phyloP scores from a whole-genome alignment of 208 protist species.

The Naegleria gruberi region DNA sequence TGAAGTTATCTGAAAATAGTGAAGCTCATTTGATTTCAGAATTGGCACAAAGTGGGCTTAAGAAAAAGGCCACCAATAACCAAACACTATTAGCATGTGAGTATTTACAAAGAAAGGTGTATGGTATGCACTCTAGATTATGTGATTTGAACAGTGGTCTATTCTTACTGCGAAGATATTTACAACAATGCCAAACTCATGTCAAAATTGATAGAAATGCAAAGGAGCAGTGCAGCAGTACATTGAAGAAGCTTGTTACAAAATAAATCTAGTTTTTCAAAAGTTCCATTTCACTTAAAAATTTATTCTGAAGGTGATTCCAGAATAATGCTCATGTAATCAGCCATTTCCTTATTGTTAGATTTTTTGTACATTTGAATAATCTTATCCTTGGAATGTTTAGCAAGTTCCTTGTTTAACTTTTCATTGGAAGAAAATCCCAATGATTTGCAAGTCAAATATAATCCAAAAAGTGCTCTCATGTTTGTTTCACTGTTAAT shows the following conservation, averaged over 20 bases:
- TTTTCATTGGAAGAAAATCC: not conserved
- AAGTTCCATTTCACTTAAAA: too few species aligned
- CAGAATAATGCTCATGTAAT: not conserved
- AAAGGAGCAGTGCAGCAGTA: too few species aligned
- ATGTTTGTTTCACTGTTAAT: not conserved
- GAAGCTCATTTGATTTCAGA: not conserved
- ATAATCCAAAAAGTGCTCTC: constrained; percentile 12
- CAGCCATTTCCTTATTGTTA: not conserved
- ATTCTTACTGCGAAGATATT: not conserved
- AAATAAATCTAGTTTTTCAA: too few species aligned
- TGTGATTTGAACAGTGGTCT: not conserved
- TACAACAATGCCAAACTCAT: not conserved
- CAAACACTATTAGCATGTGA: not conserved
- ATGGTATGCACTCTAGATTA: not conserved
- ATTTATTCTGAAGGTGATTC: not conserved
- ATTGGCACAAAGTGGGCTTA: not conserved
- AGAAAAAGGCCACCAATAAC: not conserved
- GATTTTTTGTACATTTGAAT: not conserved
- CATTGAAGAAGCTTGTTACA: too few species aligned
- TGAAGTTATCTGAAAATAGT: not conserved
- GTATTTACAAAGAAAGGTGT: not conserved
- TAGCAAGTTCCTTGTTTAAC: not conserved
- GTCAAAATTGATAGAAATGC: too few species aligned
- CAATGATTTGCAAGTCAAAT: not conserved
- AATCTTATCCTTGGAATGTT: not conserved